Evolutionary conservation across 352 stramenopile species (phyloP), one percentile per base, ranked within the genome.

Genomic region (Elongisporangium anandrum): DNA sequence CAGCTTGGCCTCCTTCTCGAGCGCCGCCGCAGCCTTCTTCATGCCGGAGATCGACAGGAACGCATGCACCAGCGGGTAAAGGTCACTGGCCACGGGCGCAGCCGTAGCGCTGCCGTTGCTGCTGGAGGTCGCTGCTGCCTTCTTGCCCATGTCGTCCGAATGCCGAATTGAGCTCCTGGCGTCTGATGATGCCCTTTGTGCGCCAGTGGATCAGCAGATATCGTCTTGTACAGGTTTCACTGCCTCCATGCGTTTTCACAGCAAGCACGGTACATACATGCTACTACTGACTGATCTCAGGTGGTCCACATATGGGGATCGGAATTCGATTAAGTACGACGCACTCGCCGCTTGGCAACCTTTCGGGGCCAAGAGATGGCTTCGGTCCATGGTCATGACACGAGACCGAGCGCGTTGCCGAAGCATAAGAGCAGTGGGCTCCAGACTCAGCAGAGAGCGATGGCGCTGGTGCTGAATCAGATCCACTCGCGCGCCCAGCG

Each of bases 1-100:
- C 60, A 93, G 57, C 50, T 92, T 89, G 56, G 82, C 73, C 60
- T 95, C 86, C 58, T 92, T 88, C 24, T 73, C 63, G 54, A 95
- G 58, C 39, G 79, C 72, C 20, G 78, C 63, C 21, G 84, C 86
- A 12, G 81, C 52, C 66, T 87, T 88, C 62, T 90, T 88, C 56
- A 95, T 76, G 15, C 86, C 86, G n/a, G 73, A 66, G 64, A 63
- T 60, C 16, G 54, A 67, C 56, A 95, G 69, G 34, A 94, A 79
- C 59, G 81, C 75, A 51, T 90, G 77, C 15, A 95, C 73, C 12
- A 92, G 61, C 57, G 86, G 84, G 60, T 81, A 90, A 26, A 95
- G 58, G 68, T 95, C 86, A 64, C 82, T 94, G 15, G 84, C 77
- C 41, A 77, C 82, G 13, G 34, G 34, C 34, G 34, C 34, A 12